Evolutionary conservation across 2,329 filamentous ascomycete species (phyloP).

Genomic region (Rhynchosporium secalis): DNA sequence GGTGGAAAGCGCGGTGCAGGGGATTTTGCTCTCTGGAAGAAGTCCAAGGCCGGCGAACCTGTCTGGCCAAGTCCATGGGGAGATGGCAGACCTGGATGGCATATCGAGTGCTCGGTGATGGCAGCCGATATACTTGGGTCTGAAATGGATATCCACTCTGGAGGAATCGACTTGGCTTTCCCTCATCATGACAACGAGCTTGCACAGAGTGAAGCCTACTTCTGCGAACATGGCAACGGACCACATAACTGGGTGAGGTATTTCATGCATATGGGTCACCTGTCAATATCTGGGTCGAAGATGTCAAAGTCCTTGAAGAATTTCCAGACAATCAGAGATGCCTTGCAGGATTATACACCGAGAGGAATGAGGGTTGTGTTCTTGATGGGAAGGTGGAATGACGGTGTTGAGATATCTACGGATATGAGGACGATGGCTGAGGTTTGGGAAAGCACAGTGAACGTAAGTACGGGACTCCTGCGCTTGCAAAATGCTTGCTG

Average conservation of each 20-base stretch:
- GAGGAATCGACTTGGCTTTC: slow-evolving; percentile 87
- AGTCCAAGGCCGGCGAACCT: slow-evolving; percentile 87
- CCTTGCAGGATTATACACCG: slow-evolving; percentile 72
- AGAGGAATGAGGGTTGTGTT: slow-evolving; percentile 83
- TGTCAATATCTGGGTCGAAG: slow-evolving; percentile 86
- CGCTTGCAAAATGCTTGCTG: slow-evolving; percentile 15
- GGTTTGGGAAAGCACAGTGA: slow-evolving; percentile 78
- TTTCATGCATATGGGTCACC: slow-evolving; percentile 92
- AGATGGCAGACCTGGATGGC: slow-evolving; percentile 86
- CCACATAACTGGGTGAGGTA: slow-evolving; percentile 87
- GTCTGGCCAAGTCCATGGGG: slow-evolving; percentile 90
- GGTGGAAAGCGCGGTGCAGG: slow-evolving; percentile 71
- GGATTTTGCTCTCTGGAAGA: slow-evolving; percentile 94
- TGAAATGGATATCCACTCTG: slow-evolving; percentile 89
- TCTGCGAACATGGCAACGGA: slow-evolving; percentile 46
- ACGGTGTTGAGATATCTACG: slow-evolving; percentile 86
- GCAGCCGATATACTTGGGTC: slow-evolving; percentile 83
- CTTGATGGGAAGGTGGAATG: slow-evolving; percentile 84
- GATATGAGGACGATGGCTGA: slow-evolving; percentile 74
- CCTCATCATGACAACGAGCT: slow-evolving; percentile 93
- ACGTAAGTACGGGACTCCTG: slow-evolving; percentile 46
- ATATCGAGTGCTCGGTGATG: slow-evolving; percentile 97
- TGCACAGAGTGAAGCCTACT: slow-evolving; percentile 88
- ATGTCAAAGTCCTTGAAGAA: slow-evolving; percentile 98
- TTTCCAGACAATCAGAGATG: slow-evolving; percentile 89